phyloP scores from a whole-genome alignment of 257 asterid species.

The Rehmannia glutinosa region DNA sequence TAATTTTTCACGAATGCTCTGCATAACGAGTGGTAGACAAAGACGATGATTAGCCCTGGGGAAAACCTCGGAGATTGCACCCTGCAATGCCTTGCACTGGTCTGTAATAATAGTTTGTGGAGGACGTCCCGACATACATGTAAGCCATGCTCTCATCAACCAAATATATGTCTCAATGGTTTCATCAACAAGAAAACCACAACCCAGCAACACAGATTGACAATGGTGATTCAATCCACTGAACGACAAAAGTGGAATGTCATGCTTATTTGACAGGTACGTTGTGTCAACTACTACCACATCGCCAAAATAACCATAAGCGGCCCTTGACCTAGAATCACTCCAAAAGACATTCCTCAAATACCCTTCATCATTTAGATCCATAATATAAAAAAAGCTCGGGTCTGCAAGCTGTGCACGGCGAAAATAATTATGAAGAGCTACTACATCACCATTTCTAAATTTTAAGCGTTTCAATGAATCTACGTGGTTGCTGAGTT shows the following conservation, averaged over 20 bases:
- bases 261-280: conserved; percentile 28
- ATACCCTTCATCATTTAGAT: conserved; percentile 46
- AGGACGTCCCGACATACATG: conserved; percentile 43
- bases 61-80: conserved; percentile 47
- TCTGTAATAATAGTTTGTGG: conserved; percentile 50
- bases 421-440: conserved; percentile 32
- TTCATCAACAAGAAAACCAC: conserved; percentile 45
- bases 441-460: conserved; percentile 32
- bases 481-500: conserved; percentile 20
- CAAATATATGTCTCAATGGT: conserved; percentile 40
- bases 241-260: conserved; percentile 34
- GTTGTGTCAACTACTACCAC: conserved; percentile 36
- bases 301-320: conserved; percentile 44
- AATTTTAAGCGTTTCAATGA: conserved; percentile 27
- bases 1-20: conserved; percentile 26
- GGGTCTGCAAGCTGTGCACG: conserved; percentile 43
- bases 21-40: conserved; percentile 38
- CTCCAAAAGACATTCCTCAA: conserved; percentile 56
- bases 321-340: conserved; percentile 51
- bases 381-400: conserved; percentile 45
- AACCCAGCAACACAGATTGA: conserved; percentile 38
- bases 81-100: conserved; percentile 33
- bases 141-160: conserved; percentile 60
- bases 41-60: conserved; percentile 50
- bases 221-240: conserved; percentile 56